A percentile compares a stretch with the other conserved stretches of the same genome.
phyloP scores from a whole-genome alignment of 257 asterid genomes.

The Leptodermis oblonga region DNA sequence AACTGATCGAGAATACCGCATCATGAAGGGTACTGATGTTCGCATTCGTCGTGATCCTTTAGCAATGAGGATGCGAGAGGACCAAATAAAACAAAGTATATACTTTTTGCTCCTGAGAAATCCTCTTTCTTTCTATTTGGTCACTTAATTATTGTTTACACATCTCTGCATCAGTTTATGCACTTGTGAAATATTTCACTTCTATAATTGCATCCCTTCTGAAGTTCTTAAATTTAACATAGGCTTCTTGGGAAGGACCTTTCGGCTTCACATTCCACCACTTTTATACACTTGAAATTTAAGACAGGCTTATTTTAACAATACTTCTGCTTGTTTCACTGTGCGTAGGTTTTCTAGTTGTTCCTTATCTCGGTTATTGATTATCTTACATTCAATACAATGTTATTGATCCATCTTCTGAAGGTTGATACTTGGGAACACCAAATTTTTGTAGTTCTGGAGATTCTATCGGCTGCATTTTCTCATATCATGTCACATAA shows the following conservation, averaged over 20 bases:
- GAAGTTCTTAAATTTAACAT: not conserved
- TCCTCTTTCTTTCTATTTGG: not conserved
- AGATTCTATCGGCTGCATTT: not conserved
- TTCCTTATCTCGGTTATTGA: not conserved
- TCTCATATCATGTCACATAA: not conserved
- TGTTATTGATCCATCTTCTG: not conserved
- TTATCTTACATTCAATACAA: not conserved
- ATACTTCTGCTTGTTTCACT: not conserved
- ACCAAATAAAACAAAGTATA: conserved; percentile 87
- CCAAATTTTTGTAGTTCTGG: not conserved
- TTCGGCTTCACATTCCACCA: not conserved
- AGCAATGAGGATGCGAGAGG: conserved; percentile 91
- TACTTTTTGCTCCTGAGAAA: not conserved
- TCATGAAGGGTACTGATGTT: conserved; percentile 90
- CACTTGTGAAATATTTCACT: not conserved
- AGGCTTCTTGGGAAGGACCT: not conserved
- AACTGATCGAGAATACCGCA: conserved; percentile 86
- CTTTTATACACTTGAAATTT: not conserved
- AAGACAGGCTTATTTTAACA: not conserved
- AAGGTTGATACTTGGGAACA: not conserved
- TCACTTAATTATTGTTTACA: not conserved
- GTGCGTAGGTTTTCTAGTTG: not conserved
- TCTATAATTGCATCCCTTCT: not conserved
- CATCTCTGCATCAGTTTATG: not conserved
- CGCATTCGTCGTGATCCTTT: conserved; percentile 88